Base-by-base conservation (phyloP, 768 basidiomycete species). In the Boletellus ananiceps region DNA sequence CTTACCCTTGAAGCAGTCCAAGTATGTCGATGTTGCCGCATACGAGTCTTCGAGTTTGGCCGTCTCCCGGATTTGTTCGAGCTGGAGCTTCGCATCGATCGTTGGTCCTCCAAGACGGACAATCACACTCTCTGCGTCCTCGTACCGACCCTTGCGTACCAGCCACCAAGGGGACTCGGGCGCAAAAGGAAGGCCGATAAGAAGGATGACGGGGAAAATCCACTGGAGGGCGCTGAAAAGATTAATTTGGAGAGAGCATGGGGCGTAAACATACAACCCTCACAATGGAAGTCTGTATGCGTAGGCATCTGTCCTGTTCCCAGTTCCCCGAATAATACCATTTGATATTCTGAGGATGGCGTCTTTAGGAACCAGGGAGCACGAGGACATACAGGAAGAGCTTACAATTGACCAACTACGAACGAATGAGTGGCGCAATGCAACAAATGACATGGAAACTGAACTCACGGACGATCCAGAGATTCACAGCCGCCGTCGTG, bases 101-200 rank as follows among this genome's bases (percentile, higher is more conserved):
- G 48, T 60, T 37, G 52, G 50, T 21, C 58, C 62, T 39, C 52
- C 58, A 5, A 69, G 56, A 23, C 47, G 38, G 2, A 29, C 0
- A 14, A 69, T n/a, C 11, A 60, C 43, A 21, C 35, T 51, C 36
- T 53, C 50, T 1, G 67, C 67, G 0, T 66, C 60, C 9, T 60
- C 62, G 3, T 59, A 4, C 9, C 58, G 50, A 37, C 66, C 66
- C 31, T 60, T 57, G 6, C 68, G 64, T 2, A 69, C 66, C 9
- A 69, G 57, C 67, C 67, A 69, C 67, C 67, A 69, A 0, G 66
- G 68, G 0, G 57, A 59, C 45, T 69, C 67, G 0, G 67, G 66
- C 2, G 64, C 64, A 33, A 68, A 65, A 1, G 57, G 54, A 37
- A 69, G 57, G n/a, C 68, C 68, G 4, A 59, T 44, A 38, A 69